These are phyloP conservation scores for Saraca asoca DNA, from an alignment of 331 rosid species.

Conservation along the genomic window DNA sequence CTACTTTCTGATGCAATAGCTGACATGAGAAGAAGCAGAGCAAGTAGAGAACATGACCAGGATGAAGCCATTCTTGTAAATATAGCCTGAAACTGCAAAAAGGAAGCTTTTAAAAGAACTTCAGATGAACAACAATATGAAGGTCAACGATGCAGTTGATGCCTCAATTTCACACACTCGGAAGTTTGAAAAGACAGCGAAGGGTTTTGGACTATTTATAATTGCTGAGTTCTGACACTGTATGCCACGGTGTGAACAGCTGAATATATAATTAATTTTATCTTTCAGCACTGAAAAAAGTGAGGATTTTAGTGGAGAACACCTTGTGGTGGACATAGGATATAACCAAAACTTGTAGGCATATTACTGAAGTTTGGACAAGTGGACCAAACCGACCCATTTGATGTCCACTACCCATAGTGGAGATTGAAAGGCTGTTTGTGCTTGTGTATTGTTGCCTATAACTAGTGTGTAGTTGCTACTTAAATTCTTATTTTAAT, in stretches of 20 bases:
- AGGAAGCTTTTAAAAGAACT: not conserved
- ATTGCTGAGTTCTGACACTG: conserved; percentile 10
- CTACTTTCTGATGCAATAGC: conserved; percentile 53
- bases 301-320: conserved; percentile 30
- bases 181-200: not conserved
- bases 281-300: conserved; percentile 24
- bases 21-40: conserved; percentile 52
- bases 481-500: not conserved
- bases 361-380: conserved; percentile 23
- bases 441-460: conserved; percentile 18
- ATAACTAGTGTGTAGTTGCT: not conserved
- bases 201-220: conserved; percentile 40
- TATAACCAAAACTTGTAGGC: not conserved
- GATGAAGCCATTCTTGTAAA: conserved; percentile 40
- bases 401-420: conserved; percentile 44
- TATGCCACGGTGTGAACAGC: not conserved
- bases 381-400: conserved; percentile 39
- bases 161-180: not conserved
- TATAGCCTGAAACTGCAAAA: conserved; percentile 12
- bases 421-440: conserved; percentile 39
- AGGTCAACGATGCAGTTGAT: conserved; percentile 9
- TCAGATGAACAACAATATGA: conserved; percentile 2
- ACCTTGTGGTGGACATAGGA: conserved; percentile 37
- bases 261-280: conserved; percentile 28
- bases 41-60: conserved; percentile 41